Conservation (phyloP, 2,329 filamentous ascomycete species). For the Calonectria fujianensis region DNA sequence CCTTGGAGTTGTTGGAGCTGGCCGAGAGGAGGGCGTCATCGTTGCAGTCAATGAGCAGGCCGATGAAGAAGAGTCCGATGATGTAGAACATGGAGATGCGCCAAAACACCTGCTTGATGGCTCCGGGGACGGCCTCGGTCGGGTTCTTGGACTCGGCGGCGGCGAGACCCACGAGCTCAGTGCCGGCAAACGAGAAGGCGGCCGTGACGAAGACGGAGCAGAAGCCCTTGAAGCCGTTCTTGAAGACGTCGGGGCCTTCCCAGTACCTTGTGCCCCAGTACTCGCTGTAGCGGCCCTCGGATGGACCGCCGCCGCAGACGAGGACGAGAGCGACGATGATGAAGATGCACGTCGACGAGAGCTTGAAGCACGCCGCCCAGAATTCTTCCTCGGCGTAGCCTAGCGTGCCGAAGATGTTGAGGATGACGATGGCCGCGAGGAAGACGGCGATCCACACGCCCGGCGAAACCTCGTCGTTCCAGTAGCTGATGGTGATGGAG, state of each 20-base stretch:
- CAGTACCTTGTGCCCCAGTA: conserved; percentile 64
- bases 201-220: conserved; percentile 41
- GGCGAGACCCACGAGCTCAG: conserved; percentile 36
- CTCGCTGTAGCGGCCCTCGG: conserved; percentile 62
- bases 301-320: conserved; percentile 73
- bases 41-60: conserved; percentile 63
- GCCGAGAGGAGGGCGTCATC: conserved; percentile 63
- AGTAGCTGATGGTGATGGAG: conserved; percentile 69
- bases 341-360: conserved; percentile 73
- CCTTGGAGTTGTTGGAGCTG: conserved; percentile 39
- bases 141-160: conserved; percentile 75
- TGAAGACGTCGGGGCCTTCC: conserved; percentile 68
- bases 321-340: conserved; percentile 76
- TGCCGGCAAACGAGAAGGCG: conserved; percentile 36
- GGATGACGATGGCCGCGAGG: conserved; percentile 65
- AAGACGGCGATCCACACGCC: conserved; percentile 73
- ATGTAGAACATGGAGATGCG: conserved; percentile 68
- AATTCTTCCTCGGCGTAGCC: conserved; percentile 71
- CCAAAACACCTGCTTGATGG: conserved; percentile 82
- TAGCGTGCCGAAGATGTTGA: conserved; percentile 72
- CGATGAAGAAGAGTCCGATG: conserved; percentile 66
- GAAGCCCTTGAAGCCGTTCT: conserved; percentile 71
- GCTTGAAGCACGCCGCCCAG: conserved; percentile 67
- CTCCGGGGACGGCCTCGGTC: conserved; percentile 81
- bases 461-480: conserved; percentile 66